phyloP scores from a whole-genome alignment of 805 yeast genomes.

The Nakazawaea pomicola region DNA sequence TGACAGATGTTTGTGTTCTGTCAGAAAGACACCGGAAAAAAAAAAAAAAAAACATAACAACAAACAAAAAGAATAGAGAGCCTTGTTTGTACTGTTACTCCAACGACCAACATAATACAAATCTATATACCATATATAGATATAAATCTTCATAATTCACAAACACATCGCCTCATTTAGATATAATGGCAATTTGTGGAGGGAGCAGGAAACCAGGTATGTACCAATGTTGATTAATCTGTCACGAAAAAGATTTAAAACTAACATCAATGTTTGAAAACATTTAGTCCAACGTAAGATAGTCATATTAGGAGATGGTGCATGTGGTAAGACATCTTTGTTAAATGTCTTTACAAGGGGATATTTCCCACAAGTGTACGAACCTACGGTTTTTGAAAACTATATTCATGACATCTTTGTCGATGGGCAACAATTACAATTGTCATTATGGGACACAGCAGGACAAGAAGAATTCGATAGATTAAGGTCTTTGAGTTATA shows the following conservation, averaged over 20 bases:
- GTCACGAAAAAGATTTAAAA: no score
- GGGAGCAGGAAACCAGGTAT: conserved; percentile 37
- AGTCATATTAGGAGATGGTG: conserved; percentile 96
- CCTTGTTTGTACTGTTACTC: no score
- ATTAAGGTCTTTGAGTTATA: conserved; percentile 83
- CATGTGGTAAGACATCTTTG: conserved; percentile 95
- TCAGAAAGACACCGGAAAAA: no score
- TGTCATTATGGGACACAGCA: conserved; percentile 97
- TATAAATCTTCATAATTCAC: no score
- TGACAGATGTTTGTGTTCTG: no score
- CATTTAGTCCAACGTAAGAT: conserved; percentile 77
- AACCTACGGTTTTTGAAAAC: conserved; percentile 96
- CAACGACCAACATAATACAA: background rate
- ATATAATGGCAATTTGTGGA: conserved; percentile 40
- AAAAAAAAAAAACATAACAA: conserved; percentile 1
- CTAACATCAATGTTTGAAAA: no score
- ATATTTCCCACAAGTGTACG: conserved; percentile 96
- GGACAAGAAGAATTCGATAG: conserved; percentile 99
- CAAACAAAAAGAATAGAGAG: no score
- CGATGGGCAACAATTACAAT: conserved; percentile 87
- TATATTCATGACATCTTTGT: conserved; percentile 96
- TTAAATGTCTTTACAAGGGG: conserved; percentile 95
- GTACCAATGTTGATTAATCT: no score
- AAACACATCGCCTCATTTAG: no score
- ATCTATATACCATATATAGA: background rate